Evolutionary conservation across 345 rosid species (phyloP).

Genomic region (Rhizophora apiculata): DNA sequence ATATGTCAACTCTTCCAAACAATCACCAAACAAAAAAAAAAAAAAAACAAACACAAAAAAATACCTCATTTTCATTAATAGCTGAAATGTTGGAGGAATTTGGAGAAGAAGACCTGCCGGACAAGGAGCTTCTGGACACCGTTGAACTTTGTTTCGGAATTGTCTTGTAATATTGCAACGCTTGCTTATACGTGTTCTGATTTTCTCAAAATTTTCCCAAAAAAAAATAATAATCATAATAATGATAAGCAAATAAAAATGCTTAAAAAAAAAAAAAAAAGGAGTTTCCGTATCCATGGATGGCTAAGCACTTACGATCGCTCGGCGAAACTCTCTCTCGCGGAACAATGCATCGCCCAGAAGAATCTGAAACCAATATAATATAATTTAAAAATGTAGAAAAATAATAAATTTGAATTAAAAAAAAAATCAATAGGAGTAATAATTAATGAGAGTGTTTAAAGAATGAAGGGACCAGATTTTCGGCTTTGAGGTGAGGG

Average conservation of each 20-base stretch:
- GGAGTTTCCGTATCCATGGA: neutral
- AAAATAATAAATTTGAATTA: neutral
- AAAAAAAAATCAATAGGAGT: neutral
- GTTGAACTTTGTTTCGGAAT: constrained; percentile 73
- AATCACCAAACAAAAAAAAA: neutral
- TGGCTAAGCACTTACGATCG: constrained; percentile 55
- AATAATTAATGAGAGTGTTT: neutral
- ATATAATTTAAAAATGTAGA: neutral
- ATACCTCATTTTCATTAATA: constrained; percentile 87
- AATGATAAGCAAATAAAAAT: too few relatives aligned
- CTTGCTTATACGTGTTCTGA: constrained; percentile 85
- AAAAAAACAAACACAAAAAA: constrained; percentile 4
- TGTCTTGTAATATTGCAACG: constrained; percentile 66
- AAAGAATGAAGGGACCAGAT: constrained; percentile 42
- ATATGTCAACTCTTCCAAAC: neutral
- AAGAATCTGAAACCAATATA: constrained; percentile 54
- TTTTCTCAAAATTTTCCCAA: neutral
- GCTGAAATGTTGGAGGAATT: constrained; percentile 60
- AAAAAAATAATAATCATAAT: neutral
- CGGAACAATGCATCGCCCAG: constrained; percentile 86
- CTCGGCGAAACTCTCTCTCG: constrained; percentile 76
- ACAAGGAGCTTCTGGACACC: constrained; percentile 61
- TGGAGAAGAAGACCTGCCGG: constrained; percentile 74
- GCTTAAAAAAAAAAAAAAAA: neutral
- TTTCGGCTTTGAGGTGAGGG: constrained; percentile 88